These are phyloP conservation scores for Coprinopsis marcescibilis DNA, from an alignment of 768 basidiomycete species.

Conservation along the genomic window DNA sequence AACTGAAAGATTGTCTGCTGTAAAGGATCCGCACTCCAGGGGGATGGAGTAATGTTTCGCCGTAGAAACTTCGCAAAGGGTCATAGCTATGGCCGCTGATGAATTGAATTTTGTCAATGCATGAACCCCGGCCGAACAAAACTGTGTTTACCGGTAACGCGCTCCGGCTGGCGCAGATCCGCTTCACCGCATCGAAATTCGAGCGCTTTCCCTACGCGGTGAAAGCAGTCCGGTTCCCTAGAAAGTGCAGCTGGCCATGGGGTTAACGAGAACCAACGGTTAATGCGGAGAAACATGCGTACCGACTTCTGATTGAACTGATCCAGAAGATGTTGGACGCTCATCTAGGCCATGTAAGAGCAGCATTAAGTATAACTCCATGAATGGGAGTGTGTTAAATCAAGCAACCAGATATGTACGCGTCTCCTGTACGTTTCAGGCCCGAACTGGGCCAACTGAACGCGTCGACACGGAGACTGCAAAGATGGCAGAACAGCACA, in stretches of 20 bases:
- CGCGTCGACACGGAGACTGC: background rate
- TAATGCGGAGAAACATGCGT: background rate
- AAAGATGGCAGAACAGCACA: background rate
- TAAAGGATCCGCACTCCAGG: constrained; percentile 52
- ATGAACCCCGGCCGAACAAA: background rate
- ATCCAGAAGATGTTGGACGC: background rate
- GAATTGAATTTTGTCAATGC: background rate
- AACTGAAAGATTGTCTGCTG: constrained; percentile 12
- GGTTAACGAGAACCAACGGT: background rate
- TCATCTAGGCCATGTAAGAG: no score
- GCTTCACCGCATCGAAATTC: constrained; percentile 48
- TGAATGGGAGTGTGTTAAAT: no score
- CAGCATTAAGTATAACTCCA: no score
- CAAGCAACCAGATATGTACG: no score
- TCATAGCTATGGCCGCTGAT: constrained; percentile 70
- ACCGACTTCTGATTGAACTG: background rate
- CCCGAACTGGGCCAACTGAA: background rate
- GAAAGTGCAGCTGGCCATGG: background rate
- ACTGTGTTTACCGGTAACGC: constrained; percentile 42
- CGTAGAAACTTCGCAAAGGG: constrained; percentile 73
- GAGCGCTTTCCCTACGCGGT: constrained; percentile 39
- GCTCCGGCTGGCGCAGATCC: constrained; percentile 51
- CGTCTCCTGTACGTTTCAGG: no score
- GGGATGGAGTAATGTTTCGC: constrained; percentile 63
- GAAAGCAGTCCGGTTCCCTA: constrained; percentile 52